Conservation (phyloP, 139 green algal species). For the Chlorella sp. region DNA sequence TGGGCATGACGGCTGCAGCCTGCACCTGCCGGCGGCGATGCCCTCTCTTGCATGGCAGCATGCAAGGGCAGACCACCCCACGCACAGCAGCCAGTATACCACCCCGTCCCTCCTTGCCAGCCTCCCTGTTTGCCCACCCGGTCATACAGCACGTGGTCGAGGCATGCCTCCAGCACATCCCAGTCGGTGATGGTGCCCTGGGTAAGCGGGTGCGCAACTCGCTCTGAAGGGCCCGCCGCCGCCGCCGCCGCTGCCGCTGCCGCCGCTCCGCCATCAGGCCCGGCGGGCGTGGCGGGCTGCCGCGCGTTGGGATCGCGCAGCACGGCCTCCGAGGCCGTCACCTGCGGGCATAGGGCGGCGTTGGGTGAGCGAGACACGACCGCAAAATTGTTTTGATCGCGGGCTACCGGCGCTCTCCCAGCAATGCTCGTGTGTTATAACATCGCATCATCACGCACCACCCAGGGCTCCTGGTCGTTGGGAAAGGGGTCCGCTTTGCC, state of each 20-base stretch:
- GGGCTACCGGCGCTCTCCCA: too few relatives aligned
- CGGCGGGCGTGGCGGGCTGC: not conserved
- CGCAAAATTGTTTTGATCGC: not conserved
- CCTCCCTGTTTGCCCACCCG: slow-evolving; percentile 20
- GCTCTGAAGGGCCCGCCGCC: not conserved
- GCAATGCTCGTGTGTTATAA: not conserved
- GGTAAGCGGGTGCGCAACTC: slow-evolving; percentile 5
- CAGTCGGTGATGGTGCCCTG: slow-evolving; percentile 63
- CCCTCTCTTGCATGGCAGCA: not conserved
- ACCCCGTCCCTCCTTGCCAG: too few relatives aligned
- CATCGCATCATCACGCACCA: slow-evolving; percentile 42
- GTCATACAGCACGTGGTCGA: slow-evolving; percentile 75
- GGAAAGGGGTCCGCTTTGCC: slow-evolving; percentile 69
- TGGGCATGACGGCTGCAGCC: not conserved
- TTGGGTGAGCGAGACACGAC: not conserved
- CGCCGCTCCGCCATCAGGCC: not conserved
- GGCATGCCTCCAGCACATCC: slow-evolving; percentile 74
- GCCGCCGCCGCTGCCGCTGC: not conserved
- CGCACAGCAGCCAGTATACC: not conserved
- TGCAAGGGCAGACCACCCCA: not conserved
- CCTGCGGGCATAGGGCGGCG: not conserved
- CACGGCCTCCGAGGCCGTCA: not conserved
- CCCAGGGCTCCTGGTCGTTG: slow-evolving; percentile 65
- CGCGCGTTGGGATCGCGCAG: not conserved
- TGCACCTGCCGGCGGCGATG: not conserved